Conservation (phyloP, 495 filamentous ascomycete species). For the Platismatia glauca region DNA sequence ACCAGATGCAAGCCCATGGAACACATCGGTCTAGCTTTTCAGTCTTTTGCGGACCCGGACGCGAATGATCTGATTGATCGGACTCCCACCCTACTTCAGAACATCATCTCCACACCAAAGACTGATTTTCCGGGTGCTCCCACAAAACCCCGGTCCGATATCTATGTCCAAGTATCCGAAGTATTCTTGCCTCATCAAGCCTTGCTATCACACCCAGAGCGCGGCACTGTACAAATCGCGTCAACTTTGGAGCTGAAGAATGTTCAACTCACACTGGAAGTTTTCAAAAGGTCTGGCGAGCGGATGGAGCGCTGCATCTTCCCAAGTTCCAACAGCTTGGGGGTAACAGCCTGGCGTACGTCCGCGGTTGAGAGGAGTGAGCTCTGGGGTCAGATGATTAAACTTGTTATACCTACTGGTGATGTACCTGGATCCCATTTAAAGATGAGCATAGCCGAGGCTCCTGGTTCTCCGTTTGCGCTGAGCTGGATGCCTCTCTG, state of each 20-base stretch:
- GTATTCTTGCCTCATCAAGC: constrained; percentile 67
- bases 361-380: constrained; percentile 68
- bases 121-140: constrained; percentile 95
- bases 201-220: constrained; percentile 67
- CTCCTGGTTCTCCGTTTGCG: constrained; percentile 78
- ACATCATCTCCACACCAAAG: constrained; percentile 67
- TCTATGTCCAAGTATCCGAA: constrained; percentile 79
- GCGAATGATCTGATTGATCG: constrained; percentile 69
- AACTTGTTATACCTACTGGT: constrained; percentile 67
- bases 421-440: constrained; percentile 80
- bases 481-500: constrained; percentile 89
- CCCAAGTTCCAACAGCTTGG: constrained; percentile 66
- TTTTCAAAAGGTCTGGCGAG: constrained; percentile 66
- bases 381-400: constrained; percentile 79
- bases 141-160: constrained; percentile 78
- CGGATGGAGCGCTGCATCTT: constrained; percentile 81
- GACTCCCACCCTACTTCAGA: constrained; percentile 81
- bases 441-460: constrained; percentile 79
- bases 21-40: constrained; percentile 64
- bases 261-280: constrained; percentile 82
- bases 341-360: constrained; percentile 77
- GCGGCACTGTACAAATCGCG: constrained; percentile 63
- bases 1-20: constrained; percentile 61
- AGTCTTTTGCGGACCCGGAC: constrained; percentile 65
- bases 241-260: constrained; percentile 54